A percentile compares a stretch with the other conserved stretches of the same genome.
phyloP scores from a whole-genome alignment of 225 moss, liverwort and hornwort genomes.

The Physcomitrium patens region DNA sequence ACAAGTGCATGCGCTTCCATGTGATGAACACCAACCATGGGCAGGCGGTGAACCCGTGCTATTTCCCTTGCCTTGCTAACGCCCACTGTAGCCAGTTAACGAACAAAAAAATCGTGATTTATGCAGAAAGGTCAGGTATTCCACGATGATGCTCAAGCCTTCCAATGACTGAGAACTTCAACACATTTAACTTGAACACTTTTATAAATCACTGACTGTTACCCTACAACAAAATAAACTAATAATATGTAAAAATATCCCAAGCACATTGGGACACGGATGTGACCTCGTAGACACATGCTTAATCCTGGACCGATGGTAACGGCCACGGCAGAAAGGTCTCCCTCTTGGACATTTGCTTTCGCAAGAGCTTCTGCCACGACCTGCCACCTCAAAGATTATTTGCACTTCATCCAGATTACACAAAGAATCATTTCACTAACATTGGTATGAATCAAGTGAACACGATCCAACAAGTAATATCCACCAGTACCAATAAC shows the following conservation, averaged over 20 bases:
- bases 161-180: background rate
- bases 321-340: conserved; percentile 93
- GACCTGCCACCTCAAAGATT: conserved; percentile 63
- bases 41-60: conserved; percentile 80
- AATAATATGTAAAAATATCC: background rate
- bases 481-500: background rate
- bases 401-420: conserved; percentile 30
- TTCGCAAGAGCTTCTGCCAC: conserved; percentile 86
- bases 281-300: conserved; percentile 86
- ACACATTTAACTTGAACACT: background rate
- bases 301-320: conserved; percentile 96
- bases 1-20: conserved; percentile 99
- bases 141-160: conserved; percentile 4
- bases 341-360: conserved; percentile 75
- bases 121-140: conserved; percentile 13
- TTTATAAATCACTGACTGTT: background rate
- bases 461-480: conserved; percentile 15
- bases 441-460: conserved; percentile 7
- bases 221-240: background rate
- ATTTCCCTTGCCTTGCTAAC: conserved; percentile 91
- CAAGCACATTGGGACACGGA: conserved; percentile 7
- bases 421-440: conserved; percentile 2
- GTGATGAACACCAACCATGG: conserved; percentile 88
- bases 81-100: conserved; percentile 70
- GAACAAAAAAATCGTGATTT: conserved; percentile 4